Conservation (phyloP, 169 alveolate genomes). For the Eimeria necatrix region DNA sequence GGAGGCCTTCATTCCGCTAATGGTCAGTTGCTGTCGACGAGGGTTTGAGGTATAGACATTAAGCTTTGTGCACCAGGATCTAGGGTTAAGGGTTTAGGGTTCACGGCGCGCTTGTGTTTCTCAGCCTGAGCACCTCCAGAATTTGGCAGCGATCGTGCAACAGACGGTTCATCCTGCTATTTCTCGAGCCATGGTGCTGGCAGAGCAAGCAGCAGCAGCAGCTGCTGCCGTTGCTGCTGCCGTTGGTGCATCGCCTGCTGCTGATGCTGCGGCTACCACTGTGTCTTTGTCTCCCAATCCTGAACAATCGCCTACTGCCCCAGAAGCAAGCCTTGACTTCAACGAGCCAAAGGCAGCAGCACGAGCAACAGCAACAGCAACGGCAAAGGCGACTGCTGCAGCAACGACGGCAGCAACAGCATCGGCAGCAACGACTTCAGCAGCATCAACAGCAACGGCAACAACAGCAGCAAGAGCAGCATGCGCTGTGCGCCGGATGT, state of each 20-base stretch:
- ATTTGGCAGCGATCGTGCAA: neutral
- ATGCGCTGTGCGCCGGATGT: no score
- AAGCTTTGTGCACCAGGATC: neutral
- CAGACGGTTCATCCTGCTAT: neutral
- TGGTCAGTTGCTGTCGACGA: neutral
- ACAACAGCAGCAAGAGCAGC: neutral
- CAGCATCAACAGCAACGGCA: neutral
- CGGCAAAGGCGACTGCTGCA: no score
- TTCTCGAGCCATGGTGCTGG: neutral
- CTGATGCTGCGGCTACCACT: neutral
- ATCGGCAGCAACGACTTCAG: no score
- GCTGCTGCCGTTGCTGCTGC: conserved; percentile 9
- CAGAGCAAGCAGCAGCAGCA: neutral
- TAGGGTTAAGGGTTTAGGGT: conserved; percentile 18
- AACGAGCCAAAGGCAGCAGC: neutral
- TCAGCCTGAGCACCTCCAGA: neutral
- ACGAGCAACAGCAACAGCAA: neutral
- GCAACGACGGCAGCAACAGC: no score
- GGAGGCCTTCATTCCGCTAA: neutral
- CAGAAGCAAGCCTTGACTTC: no score
- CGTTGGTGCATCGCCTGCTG: neutral
- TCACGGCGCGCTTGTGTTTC: neutral
- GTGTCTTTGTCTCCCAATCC: neutral
- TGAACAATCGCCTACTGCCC: no score
- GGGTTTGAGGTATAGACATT: neutral